Evolutionary conservation across 2,329 filamentous ascomycete genomes (phyloP).

Genomic region (Ophiostoma sp.): DNA sequence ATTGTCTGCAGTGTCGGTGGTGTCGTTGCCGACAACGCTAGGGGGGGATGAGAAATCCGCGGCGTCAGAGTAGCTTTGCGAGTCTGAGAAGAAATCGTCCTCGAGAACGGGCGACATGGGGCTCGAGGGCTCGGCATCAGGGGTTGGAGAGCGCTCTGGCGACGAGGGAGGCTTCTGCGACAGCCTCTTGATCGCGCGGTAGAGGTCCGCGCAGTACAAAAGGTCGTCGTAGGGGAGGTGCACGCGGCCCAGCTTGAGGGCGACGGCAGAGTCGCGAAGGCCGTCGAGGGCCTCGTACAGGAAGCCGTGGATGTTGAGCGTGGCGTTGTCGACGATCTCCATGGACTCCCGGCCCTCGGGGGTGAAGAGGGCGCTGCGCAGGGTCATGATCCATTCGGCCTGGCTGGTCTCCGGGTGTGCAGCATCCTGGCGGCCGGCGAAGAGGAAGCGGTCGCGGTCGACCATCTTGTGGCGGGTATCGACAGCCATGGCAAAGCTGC

Average conservation of each 20-base stretch:
- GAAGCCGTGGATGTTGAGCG: conserved; percentile 85
- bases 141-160: conserved; percentile 30
- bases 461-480: conserved; percentile 90
- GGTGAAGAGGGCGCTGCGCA: conserved; percentile 83
- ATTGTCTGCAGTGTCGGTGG: background rate
- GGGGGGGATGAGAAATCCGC: background rate
- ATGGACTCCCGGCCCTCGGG: conserved; percentile 77
- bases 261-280: conserved; percentile 81
- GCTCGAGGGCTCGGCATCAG: conserved; percentile 27
- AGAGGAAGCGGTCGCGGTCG: conserved; percentile 82
- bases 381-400: conserved; percentile 87
- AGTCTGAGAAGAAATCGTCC: conserved; percentile 11
- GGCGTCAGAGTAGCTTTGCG: background rate
- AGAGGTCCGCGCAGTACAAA: conserved; percentile 54
- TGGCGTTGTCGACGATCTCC: conserved; percentile 81
- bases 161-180: conserved; percentile 27
- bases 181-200: conserved; percentile 45
- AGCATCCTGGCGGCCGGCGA: conserved; percentile 62
- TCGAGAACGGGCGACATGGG: conserved; percentile 18
- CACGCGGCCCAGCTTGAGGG: conserved; percentile 83
- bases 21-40: background rate
- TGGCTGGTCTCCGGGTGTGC: conserved; percentile 55
- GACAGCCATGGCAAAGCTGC: conserved; percentile 76
- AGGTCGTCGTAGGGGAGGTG: conserved; percentile 90
- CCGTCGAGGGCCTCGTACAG: conserved; percentile 81